A percentile compares a stretch with the other conserved stretches of the same genome.
These are phyloP conservation scores for Xylaria sp. DNA, from an alignment of 2,329 filamentous ascomycete genomes.

Conservation along the genomic window DNA sequence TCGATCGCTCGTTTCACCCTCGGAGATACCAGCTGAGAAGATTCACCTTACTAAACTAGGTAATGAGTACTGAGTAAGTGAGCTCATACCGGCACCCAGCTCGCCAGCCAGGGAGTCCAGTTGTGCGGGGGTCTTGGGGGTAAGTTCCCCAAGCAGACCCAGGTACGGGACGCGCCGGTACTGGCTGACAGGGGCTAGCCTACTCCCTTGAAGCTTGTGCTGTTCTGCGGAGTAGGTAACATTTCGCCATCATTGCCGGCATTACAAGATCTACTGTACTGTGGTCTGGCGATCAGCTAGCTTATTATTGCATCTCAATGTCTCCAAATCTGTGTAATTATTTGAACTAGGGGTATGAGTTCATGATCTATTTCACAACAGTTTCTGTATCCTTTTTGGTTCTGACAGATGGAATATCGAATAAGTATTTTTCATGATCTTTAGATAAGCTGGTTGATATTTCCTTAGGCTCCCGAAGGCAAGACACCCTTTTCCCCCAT, in stretches of 20 bases:
- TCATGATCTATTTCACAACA: background rate
- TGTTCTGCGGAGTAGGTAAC: background rate
- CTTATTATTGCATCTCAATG: background rate
- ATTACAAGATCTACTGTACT: background rate
- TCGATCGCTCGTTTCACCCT: background rate
- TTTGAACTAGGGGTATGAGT: background rate
- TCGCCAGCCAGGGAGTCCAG: background rate
- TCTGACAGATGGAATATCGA: background rate
- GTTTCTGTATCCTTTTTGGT: background rate
- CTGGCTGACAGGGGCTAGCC: background rate
- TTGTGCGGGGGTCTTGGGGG: background rate
- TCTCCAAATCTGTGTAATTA: background rate
- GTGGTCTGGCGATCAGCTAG: background rate
- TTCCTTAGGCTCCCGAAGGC: too few species aligned
- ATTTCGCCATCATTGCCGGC: background rate
- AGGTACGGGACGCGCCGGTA: background rate
- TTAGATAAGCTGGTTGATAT: too few species aligned
- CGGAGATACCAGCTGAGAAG: background rate
- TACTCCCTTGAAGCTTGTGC: background rate
- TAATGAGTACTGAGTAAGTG: background rate
- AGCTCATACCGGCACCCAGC: too few species aligned
- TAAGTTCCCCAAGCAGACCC: background rate
- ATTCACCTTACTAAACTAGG: background rate
- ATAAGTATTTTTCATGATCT: background rate
- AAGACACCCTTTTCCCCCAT: too few species aligned